Evolutionary conservation across 2,329 filamentous ascomycete genomes (phyloP), one percentile per base, ranked within the genome.

Genomic region (Microsporum canis): DNA sequence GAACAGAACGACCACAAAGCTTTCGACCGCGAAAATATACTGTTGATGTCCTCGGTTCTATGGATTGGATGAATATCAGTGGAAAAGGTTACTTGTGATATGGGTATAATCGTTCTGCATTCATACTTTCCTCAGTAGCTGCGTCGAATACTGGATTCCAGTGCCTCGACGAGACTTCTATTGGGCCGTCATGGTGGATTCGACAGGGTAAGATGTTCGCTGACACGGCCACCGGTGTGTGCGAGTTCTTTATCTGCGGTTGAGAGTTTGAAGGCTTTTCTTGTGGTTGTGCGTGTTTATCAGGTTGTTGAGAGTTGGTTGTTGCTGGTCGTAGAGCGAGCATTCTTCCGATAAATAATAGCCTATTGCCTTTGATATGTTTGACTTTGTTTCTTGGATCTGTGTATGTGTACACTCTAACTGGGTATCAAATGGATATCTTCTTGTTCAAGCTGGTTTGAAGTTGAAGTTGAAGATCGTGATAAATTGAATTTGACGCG

Each of bases 21-120:
- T 88, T 91, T 57, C 90, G 84, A 38, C 91, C 91, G 64, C 91
- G 86, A 65, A 95, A 88, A 69, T 91, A 88, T 31, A 85, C 79
- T 1, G 79, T 82, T 43, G 75, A 29, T 1, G 29, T 45, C 6
- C 5, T 10, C 33, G 33, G 23, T 47, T 47, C 43, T 47, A 47
- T 27, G 2, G 23, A 47, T 27, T 38, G 5, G 6, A 6, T 12
- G 3, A 33, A n/a, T 10, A n/a, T 53, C 12, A 33, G 33, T 38
- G 38, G 23, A 39, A n/a, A n/a, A 17, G 29, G 39, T 43, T 14
- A n/a, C 39, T 43, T n/a, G 14, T 39, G 17, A 57, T 29, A 29
- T 23, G 8, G 29, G 14, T 12, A 31, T 34, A 53, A 12, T 5
- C 12, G 2, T 3, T 27, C 12, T 33, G 27, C 7, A n/a, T 14